Evolutionary conservation across 495 filamentous ascomycete species (phyloP).

Genomic region (Hypoxylon trugodes): DNA sequence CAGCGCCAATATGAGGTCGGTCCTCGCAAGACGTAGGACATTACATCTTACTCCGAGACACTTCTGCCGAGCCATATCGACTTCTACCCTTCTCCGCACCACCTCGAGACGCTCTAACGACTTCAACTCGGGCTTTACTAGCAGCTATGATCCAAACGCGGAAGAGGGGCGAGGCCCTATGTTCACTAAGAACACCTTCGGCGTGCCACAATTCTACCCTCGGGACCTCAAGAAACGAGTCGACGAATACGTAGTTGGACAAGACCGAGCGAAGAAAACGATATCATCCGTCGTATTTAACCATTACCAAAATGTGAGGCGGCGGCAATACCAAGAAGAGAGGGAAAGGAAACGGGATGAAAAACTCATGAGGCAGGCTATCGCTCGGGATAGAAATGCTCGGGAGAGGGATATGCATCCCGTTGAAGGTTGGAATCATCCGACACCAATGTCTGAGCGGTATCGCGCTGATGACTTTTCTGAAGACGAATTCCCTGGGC

Average conservation of each 20-base stretch:
- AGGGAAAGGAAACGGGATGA: constrained; percentile 70
- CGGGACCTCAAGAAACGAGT: constrained; percentile 86
- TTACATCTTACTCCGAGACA: constrained; percentile 23
- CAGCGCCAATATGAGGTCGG: constrained; percentile 43
- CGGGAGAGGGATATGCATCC: constrained; percentile 48
- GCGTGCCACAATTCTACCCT: constrained; percentile 80
- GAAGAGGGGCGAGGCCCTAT: constrained; percentile 59
- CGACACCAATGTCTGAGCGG: constrained; percentile 32
- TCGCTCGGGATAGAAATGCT: constrained; percentile 56
- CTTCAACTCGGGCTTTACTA: constrained; percentile 66
- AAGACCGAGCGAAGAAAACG: constrained; percentile 95
- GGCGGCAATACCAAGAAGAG: constrained; percentile 80
- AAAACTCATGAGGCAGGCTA: constrained; percentile 55
- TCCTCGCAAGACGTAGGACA: constrained; percentile 45
- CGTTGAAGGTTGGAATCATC: constrained; percentile 58
- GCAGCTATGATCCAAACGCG: constrained; percentile 78
- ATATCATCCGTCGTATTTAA: constrained; percentile 95
- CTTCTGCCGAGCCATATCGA: constrained; percentile 45
- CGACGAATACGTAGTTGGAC: constrained; percentile 95
- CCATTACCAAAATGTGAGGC: constrained; percentile 89
- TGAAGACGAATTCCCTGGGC: constrained; percentile 82
- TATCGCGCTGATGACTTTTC: constrained; percentile 43
- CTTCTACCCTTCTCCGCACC: constrained; percentile 36
- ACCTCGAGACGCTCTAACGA: constrained; percentile 46
- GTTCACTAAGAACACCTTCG: constrained; percentile 59